A percentile compares a stretch with the other conserved stretches of the same genome.
Conservation (phyloP, 139 green algal species). For the Eudorina sp. region DNA sequence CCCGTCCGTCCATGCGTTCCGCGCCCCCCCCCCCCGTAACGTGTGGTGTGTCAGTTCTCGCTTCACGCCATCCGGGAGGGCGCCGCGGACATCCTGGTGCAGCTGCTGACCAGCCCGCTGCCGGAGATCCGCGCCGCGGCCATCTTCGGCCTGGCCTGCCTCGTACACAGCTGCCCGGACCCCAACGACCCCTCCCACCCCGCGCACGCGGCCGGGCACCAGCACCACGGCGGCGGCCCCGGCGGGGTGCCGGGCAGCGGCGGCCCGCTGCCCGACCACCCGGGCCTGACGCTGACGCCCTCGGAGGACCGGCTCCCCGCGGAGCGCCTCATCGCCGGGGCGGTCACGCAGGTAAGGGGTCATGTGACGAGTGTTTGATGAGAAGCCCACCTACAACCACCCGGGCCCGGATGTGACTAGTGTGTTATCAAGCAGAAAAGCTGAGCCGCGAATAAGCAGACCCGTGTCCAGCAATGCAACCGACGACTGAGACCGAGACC, state of each 20-base stretch:
- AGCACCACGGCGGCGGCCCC: not conserved
- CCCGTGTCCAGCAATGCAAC: too few species aligned
- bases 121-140: constrained; percentile 91
- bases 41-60: constrained; percentile 49
- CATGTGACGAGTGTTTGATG: not conserved
- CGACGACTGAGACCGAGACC: too few species aligned
- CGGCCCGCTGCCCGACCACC: not conserved
- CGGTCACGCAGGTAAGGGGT: constrained; percentile 51
- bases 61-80: constrained; percentile 68
- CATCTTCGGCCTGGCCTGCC: constrained; percentile 85
- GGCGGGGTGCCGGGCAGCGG: not conserved
- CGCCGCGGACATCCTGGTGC: constrained; percentile 68
- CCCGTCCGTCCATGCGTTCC: not conserved
- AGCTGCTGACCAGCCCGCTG: constrained; percentile 69
- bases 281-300: constrained; percentile 45
- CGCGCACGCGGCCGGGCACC: not conserved
- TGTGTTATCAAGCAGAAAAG: too few species aligned
- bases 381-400: not conserved
- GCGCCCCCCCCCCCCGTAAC: not conserved
- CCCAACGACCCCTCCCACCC: not conserved
- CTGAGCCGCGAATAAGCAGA: too few species aligned
- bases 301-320: constrained; percentile 62
- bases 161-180: constrained; percentile 75
- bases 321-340: constrained; percentile 66
- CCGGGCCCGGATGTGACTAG: too few species aligned